Percentiles rank a stretch among this genome's conserved stretches.
Conservation (phyloP, 768 basidiomycete species). For the Candolleomyces eurysporus region DNA sequence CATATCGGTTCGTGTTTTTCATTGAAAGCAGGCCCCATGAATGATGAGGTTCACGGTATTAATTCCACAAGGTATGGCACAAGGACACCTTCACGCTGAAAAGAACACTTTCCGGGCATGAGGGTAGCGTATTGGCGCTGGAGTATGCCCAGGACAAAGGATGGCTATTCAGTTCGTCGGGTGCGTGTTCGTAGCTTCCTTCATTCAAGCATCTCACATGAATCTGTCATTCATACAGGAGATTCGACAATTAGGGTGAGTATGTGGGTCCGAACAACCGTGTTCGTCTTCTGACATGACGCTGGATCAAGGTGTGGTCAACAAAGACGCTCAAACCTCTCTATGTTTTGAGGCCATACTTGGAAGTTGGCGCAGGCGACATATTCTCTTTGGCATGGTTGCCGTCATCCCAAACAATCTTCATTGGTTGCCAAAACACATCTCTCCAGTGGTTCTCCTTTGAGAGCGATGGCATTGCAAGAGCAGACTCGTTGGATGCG, state of each 20-base stretch:
- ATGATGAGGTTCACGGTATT: background rate
- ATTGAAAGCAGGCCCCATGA: background rate
- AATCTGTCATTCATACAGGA: slow-evolving; percentile 42
- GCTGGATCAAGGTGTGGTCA: slow-evolving; percentile 69
- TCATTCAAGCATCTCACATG: background rate
- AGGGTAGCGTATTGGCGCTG: slow-evolving; percentile 79
- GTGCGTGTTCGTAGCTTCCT: slow-evolving; percentile 35
- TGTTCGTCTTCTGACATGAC: background rate
- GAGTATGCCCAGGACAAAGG: slow-evolving; percentile 70
- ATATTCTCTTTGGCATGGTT: slow-evolving; percentile 86
- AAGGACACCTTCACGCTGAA: slow-evolving; percentile 67
- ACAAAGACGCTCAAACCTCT: slow-evolving; percentile 63
- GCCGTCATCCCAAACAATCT: slow-evolving; percentile 63
- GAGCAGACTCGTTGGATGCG: slow-evolving; percentile 17
- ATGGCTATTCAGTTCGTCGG: slow-evolving; percentile 91
- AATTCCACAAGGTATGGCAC: slow-evolving; percentile 73
- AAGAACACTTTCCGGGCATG: slow-evolving; percentile 74
- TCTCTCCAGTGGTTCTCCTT: slow-evolving; percentile 89
- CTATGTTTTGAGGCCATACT: slow-evolving; percentile 74
- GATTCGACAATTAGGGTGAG: slow-evolving; percentile 85
- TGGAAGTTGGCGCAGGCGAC: slow-evolving; percentile 82
- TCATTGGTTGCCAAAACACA: slow-evolving; percentile 90
- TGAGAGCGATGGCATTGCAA: slow-evolving; percentile 12
- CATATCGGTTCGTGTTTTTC: slow-evolving; percentile 56
- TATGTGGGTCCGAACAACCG: slow-evolving; percentile 9